Evolutionary conservation across 2,329 filamentous ascomycete species (phyloP), one percentile per base, ranked within the genome.

Genomic region (Calonectria fujianensis): DNA sequence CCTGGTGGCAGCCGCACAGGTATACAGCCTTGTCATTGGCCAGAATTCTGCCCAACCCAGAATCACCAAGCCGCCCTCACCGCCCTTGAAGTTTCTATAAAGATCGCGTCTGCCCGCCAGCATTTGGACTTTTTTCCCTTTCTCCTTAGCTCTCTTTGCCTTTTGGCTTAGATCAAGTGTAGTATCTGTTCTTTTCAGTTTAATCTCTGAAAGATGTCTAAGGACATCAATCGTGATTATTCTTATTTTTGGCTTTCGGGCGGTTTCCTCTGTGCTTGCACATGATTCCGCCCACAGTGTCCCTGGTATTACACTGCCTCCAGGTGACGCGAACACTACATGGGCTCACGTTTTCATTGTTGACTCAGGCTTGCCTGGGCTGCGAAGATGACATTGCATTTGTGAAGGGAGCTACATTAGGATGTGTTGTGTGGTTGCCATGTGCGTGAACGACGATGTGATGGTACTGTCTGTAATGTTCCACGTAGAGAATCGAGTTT

Each of bases 181-280:
- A 95, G 93, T 95, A 95, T 94, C 93, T 95, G 94, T 96, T 96
- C 94, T 96, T 95, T 94, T 95, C 93, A 96, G 94, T 95, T 96
- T 96, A 95, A 96, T 95, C 93, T 94, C 94, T 96, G 93, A 93
- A 94, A 95, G 90, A 90, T 89, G 89, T 89, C 92, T 91, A 94
- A 88, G 89, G 91, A 89, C 88, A 88, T 89, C 89, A 91, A 90
- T 90, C 89, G 89, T 92, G 93, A 95, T 96, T 96, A 95, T 91
- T 92, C 93, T 89, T 90, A 95, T 96, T 86, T 86, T 86, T 86
- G 84, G 79, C 66, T 31, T 57, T 54, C 52, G 84, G 82, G 80
- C 68, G 77, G 82, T 82, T 79, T 85, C 84, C 84, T 80, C 84
- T 86, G 84, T 83, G 85, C 85, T 85, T 85, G 85, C 85, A 82